These are phyloP conservation scores for Planoprotostelium fungivorum DNA, from an alignment of 78 protist species.

Conservation along the genomic window DNA sequence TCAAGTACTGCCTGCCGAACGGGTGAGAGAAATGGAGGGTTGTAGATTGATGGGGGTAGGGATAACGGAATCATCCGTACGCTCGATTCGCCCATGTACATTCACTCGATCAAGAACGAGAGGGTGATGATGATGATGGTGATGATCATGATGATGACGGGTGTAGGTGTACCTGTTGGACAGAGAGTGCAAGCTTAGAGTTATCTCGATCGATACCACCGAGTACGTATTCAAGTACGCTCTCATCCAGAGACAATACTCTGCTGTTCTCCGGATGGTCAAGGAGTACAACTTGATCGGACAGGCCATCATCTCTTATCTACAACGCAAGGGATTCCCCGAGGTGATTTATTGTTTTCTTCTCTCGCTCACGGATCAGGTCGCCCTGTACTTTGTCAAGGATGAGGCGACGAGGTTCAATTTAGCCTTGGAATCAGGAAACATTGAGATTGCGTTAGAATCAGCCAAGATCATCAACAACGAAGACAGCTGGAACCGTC, in stretches of 20 bases:
- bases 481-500: conserved; percentile 81
- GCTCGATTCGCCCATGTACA: conserved; percentile 87
- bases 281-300: conserved; percentile 67
- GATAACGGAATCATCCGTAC: conserved; percentile 93
- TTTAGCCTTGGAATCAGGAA: conserved; percentile 97
- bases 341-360: no score
- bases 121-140: no score
- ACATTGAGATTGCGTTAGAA: conserved; percentile 87
- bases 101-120: conserved; percentile 58
- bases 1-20: conserved; percentile 86
- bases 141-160: not conserved
- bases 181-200: conserved; percentile 77
- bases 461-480: conserved; percentile 78
- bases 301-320: conserved; percentile 90
- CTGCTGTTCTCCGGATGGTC: conserved; percentile 79
- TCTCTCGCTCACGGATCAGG: no score
- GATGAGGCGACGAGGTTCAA: conserved; percentile 89
- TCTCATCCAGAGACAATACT: conserved; percentile 59
- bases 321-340: conserved; percentile 83
- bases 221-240: conserved; percentile 90
- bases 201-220: conserved; percentile 79
- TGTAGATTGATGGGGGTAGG: conserved; percentile 7
- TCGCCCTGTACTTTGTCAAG: conserved; percentile 95
- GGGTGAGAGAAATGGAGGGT: conserved; percentile 46
- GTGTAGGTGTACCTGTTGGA: conserved; percentile 77